Base-by-base conservation (phyloP, 768 basidiomycete genomes). In the Hygrocybe coccinea region DNA sequence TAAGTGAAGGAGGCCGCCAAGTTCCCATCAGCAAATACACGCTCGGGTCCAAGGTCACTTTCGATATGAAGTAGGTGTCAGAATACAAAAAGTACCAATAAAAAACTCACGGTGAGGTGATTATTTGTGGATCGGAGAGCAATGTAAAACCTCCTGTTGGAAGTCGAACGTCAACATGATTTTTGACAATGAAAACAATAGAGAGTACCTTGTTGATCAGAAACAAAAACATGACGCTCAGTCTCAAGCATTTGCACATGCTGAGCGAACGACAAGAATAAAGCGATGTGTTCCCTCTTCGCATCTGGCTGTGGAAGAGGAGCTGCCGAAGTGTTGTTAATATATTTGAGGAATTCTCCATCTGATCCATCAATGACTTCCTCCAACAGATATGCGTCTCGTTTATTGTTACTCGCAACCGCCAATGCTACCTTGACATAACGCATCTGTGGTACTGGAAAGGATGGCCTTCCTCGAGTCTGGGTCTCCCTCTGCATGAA, bases 201-300 rank as follows among this genome's bases (percentile, higher is more conserved):
- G 4, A 3, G 47, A 33, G n/a, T 24, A 65, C 67, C 68, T 64
- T 68, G 68, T 38, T 60, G 64, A 50, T 69, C 64, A 8, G 65
- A 64, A 11, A 69, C 34, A 50, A 67, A 69, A 0, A 55, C 64
- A 8, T 54, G 7, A 10, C 58, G 60, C 7, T 52, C 55, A 1
- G 64, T 68, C 54, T 65, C 61, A 21, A 43, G 53, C 44, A 62
- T 67, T 43, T 69, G 68, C 5, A 67, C 58, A 56, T 68, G 68
- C 43, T 69, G 66, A 1, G 38, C 54, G 49, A 69, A 67, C 1
- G 59, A 54, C 17, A 68, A 60, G 38, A 48, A 67, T 64, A 56
- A 33, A 1, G 60, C 64, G 17, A 50, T 34, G 2, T 21, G 39
- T 17, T 46, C 12, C 17, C 58, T 52, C 4, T 50, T 49, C 5